Conservation (phyloP, 1,284 basidiomycete genomes). For the Coniferiporia sulphurascens region DNA sequence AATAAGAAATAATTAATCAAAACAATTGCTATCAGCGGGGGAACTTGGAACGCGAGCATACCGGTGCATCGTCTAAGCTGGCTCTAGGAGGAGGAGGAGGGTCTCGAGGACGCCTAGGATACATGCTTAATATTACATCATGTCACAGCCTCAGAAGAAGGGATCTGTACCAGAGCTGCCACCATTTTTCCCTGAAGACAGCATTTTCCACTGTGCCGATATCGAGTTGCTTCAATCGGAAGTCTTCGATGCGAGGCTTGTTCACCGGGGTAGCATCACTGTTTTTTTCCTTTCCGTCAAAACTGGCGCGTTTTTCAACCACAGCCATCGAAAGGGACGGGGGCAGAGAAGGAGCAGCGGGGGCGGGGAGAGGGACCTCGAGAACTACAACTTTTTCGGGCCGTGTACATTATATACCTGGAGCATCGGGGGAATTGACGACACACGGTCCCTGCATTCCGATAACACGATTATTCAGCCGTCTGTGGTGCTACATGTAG, state of each 20-base stretch:
- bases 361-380: background rate
- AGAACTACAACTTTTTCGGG: no score
- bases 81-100: slow-evolving; percentile 53
- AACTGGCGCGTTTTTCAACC: background rate
- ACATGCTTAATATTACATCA: background rate
- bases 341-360: background rate
- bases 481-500: no score
- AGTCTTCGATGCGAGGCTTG: slow-evolving; percentile 7
- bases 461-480: no score
- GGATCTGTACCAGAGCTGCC: slow-evolving; percentile 37
- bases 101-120: slow-evolving; percentile 49
- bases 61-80: slow-evolving; percentile 53
- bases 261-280: background rate
- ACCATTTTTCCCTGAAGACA: slow-evolving; percentile 43
- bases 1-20: background rate
- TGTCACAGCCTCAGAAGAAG: background rate
- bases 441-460: no score
- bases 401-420: no score
- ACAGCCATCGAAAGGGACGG: background rate
- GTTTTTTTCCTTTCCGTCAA: background rate
- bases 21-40: no score
- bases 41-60: slow-evolving; percentile 22
- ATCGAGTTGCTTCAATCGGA: slow-evolving; percentile 36
- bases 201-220: slow-evolving; percentile 38
- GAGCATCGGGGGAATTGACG: no score